phyloP scores from a whole-genome alignment of 2,329 filamentous ascomycete species.

The Thermoascus crustaceus region DNA sequence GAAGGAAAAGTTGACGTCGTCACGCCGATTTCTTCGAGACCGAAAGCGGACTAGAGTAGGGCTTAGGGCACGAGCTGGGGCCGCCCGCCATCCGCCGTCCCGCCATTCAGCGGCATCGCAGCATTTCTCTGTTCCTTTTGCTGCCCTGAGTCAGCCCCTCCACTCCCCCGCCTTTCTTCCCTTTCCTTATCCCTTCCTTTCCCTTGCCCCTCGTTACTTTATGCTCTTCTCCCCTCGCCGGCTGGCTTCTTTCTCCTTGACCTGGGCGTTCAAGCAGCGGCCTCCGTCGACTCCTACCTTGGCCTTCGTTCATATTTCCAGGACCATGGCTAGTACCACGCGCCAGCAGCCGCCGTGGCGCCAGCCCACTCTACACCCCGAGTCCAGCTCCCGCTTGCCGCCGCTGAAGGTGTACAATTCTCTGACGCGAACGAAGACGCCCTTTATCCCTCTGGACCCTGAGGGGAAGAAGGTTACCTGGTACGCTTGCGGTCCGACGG shows the following conservation, averaged over 20 bases:
- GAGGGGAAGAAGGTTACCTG: slow-evolving; percentile 63
- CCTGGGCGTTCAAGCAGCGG: background rate
- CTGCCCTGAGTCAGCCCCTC: slow-evolving; percentile 1
- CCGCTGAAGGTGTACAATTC: slow-evolving; percentile 72
- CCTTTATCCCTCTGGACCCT: slow-evolving; percentile 64
- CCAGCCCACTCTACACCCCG: slow-evolving; percentile 26
- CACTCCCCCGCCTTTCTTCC: slow-evolving; percentile 1
- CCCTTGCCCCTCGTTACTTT: background rate
- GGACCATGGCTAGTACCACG: slow-evolving; percentile 17
- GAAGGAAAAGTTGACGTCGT: background rate
- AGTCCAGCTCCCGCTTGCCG: slow-evolving; percentile 33
- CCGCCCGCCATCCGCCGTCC: background rate
- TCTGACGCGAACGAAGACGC: slow-evolving; percentile 63
- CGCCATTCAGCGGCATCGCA: background rate
- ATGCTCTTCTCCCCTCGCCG: slow-evolving; percentile 1
- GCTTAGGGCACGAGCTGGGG: slow-evolving; percentile 4
- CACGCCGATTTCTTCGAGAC: background rate
- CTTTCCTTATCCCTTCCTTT: background rate
- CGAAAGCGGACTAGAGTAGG: slow-evolving; percentile 4
- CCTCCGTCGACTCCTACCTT: slow-evolving; percentile 2
- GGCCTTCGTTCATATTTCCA: slow-evolving; percentile 1
- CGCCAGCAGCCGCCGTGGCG: slow-evolving; percentile 41
- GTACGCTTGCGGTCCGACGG: slow-evolving; percentile 86
- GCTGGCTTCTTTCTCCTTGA: background rate
- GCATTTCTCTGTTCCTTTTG: slow-evolving; percentile 3